Percentiles rank a stretch among this genome's conserved stretches.
phyloP scores from a whole-genome alignment of 176 grass and related monocot genomes.

The Puya raimondii region DNA sequence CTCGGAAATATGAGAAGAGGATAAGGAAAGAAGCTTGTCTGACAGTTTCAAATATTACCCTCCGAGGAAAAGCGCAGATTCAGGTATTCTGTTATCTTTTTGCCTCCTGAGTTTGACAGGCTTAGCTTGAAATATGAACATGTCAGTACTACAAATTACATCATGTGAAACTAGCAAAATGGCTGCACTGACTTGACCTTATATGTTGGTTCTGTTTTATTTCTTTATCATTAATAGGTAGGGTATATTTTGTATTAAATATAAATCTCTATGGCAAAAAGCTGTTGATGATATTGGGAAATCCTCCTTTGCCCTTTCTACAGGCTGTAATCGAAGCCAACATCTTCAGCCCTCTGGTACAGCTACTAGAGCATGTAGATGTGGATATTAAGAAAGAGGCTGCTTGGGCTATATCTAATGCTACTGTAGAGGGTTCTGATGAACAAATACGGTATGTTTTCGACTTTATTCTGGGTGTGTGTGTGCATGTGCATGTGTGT shows the following conservation, averaged over 20 bases:
- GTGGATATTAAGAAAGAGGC: conserved; percentile 54
- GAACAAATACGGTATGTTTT: conserved; percentile 59
- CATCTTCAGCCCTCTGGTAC: conserved; percentile 44
- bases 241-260: too few relatives aligned
- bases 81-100: conserved; percentile 30
- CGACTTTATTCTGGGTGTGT: not conserved
- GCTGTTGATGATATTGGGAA: too few relatives aligned
- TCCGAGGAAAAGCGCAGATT: conserved; percentile 61
- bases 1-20: conserved; percentile 28
- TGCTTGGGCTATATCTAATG: conserved; percentile 60
- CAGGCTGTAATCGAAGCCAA: conserved; percentile 70
- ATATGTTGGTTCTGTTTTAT: too few relatives aligned
- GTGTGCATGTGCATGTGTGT: not conserved
- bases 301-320: conserved; percentile 16
- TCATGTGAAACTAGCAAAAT: too few relatives aligned
- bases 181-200: too few relatives aligned
- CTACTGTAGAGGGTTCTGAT: conserved; percentile 33
- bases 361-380: conserved; percentile 42
- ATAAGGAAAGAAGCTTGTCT: conserved; percentile 69
- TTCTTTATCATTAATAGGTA: too few relatives aligned
- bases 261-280: too few relatives aligned
- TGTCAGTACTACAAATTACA: too few relatives aligned
- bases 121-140: too few relatives aligned
- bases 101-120: not conserved
- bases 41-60: conserved; percentile 58